phyloP scores from a whole-genome alignment of 148 eudicot genomes.

The Chenopodium berlandieri region DNA sequence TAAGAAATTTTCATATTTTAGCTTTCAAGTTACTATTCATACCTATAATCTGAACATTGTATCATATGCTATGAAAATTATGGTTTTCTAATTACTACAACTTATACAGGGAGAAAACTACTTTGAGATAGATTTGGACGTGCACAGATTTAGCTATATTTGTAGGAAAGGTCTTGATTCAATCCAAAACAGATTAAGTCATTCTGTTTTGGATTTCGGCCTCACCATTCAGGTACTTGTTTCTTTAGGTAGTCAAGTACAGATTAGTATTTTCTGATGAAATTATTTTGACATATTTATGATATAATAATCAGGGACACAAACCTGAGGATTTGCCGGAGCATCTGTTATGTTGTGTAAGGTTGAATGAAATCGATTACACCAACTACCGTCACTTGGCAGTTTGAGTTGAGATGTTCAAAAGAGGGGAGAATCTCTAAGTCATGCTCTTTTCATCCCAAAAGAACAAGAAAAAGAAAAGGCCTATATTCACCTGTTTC shows the following conservation, averaged over 20 bases:
- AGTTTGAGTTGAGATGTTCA: slow-evolving; percentile 37
- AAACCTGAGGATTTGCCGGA: slow-evolving; percentile 90
- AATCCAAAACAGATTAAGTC: slow-evolving; percentile 69
- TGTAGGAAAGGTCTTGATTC: slow-evolving; percentile 88
- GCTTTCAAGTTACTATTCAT: background rate
- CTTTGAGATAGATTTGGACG: slow-evolving; percentile 87
- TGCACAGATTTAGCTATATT: slow-evolving; percentile 87
- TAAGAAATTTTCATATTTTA: slow-evolving; percentile 22
- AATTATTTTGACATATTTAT: background rate
- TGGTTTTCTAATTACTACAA: background rate
- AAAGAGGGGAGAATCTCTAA: slow-evolving; percentile 7
- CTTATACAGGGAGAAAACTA: slow-evolving; percentile 77
- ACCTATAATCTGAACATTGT: background rate
- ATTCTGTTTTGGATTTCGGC: slow-evolving; percentile 77
- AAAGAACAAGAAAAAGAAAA: slow-evolving; percentile 10
- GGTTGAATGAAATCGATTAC: slow-evolving; percentile 75
- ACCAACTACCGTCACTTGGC: slow-evolving; percentile 63
- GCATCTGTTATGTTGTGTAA: slow-evolving; percentile 67
- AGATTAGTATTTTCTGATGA: background rate
- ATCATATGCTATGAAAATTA: background rate
- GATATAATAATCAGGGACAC: slow-evolving; percentile 60
- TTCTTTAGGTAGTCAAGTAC: background rate
- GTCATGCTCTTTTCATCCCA: slow-evolving; percentile 11
- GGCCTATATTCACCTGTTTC: background rate
- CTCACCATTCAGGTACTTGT: slow-evolving; percentile 81